A percentile compares a stretch with the other conserved stretches of the same genome.
phyloP scores from a whole-genome alignment of 768 basidiomycete genomes.

The Auricularia sp. region DNA sequence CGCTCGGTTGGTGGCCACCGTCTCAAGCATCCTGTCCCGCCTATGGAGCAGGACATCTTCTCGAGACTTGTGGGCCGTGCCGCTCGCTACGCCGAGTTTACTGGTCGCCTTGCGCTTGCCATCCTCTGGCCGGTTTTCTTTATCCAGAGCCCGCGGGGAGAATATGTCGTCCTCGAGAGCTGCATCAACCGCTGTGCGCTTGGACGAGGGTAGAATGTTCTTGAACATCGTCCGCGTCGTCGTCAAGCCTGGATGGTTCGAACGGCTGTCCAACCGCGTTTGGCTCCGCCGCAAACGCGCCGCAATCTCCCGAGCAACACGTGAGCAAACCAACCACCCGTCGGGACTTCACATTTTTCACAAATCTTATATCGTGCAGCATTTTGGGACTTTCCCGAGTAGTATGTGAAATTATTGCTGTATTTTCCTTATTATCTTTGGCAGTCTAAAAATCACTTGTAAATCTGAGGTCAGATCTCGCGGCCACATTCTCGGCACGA shows the following conservation, averaged over 20 bases:
- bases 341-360: no score
- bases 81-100: slow-evolving; percentile 3
- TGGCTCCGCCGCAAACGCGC: not conserved
- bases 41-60: not conserved
- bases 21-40: slow-evolving; percentile 16
- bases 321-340: no score
- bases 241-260: not conserved
- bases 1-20: slow-evolving; percentile 46
- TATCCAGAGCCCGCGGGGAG: not conserved
- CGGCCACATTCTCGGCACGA: no score
- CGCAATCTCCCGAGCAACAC: not conserved
- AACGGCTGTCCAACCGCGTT: not conserved
- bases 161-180: slow-evolving; percentile 1
- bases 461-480: no score
- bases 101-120: not conserved
- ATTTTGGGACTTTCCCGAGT: no score
- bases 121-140: not conserved
- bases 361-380: no score
- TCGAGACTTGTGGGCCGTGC: not conserved
- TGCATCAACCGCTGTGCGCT: slow-evolving; percentile 42
- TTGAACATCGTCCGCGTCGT: slow-evolving; percentile 62
- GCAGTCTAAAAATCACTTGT: no score
- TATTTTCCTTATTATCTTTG: no score
- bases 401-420: no score
- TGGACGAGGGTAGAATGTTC: slow-evolving; percentile 55